Evolutionary conservation across 2,329 filamentous ascomycete species (phyloP).

Genomic region (Furcasterigmium sp.): DNA sequence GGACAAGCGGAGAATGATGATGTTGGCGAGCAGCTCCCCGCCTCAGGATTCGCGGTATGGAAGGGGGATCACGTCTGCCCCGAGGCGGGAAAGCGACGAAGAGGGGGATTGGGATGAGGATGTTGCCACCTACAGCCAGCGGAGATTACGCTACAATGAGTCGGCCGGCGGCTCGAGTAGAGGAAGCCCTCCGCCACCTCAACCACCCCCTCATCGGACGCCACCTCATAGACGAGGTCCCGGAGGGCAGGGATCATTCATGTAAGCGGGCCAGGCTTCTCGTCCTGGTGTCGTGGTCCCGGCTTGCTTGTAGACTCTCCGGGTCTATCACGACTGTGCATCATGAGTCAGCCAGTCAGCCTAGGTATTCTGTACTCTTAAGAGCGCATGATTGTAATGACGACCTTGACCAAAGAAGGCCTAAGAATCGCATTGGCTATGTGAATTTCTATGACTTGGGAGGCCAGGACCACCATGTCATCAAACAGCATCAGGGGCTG

Average conservation of each 20-base stretch:
- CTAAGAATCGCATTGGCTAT: too few species aligned
- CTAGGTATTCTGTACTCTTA: too few species aligned
- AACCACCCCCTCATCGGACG: conserved; percentile 1
- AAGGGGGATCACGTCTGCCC: conserved; percentile 31
- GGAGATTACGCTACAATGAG: not conserved
- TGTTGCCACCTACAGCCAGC: not conserved
- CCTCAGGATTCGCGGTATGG: conserved; percentile 28
- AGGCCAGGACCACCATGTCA: too few species aligned
- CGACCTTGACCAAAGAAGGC: too few species aligned
- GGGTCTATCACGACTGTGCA: too few species aligned
- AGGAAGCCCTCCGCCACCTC: conserved; percentile 1
- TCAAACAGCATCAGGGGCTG: too few species aligned
- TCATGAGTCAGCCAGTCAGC: too few species aligned
- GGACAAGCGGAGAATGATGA: conserved; percentile 13
- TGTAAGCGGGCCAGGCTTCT: too few species aligned
- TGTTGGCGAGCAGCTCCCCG: not conserved
- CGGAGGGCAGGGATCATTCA: not conserved
- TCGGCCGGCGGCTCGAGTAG: not conserved
- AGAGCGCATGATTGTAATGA: too few species aligned
- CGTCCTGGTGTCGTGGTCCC: too few species aligned
- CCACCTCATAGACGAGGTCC: not conserved
- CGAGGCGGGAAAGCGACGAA: conserved; percentile 23
- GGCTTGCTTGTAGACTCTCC: too few species aligned
- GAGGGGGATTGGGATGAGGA: conserved; percentile 12
- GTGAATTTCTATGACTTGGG: too few species aligned